phyloP scores from a whole-genome alignment of 768 basidiomycete genomes.

The Sistotremastrum suecicum region DNA sequence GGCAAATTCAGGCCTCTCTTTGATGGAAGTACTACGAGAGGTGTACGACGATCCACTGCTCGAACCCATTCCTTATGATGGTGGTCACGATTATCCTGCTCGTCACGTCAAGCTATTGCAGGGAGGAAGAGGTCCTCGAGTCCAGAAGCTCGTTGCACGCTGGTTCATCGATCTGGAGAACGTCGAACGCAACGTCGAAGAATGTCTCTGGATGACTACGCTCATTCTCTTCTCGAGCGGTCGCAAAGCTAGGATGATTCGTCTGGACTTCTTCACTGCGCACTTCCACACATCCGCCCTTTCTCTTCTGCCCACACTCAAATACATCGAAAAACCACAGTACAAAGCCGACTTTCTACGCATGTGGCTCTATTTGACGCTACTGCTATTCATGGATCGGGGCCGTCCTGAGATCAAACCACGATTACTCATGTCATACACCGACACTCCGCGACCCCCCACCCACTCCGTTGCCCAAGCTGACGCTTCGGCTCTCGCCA shows the following conservation, averaged over 20 bases:
- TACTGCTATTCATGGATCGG: conserved; percentile 24
- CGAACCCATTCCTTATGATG: conserved; percentile 38
- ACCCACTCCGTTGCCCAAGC: conserved; percentile 3
- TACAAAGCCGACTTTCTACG: conserved; percentile 33
- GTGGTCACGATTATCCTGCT: conserved; percentile 24
- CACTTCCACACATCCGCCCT: conserved; percentile 39
- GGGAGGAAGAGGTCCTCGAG: conserved; percentile 28
- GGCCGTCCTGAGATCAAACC: conserved; percentile 41
- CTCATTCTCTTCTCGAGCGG: conserved; percentile 34
- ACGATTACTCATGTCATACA: conserved; percentile 31
- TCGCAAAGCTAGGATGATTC: conserved; percentile 29
- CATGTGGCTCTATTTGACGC: conserved; percentile 24
- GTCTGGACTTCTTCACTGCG: conserved; percentile 46
- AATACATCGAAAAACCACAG: conserved; percentile 15
- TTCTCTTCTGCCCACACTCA: conserved; percentile 31
- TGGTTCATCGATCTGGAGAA: conserved; percentile 27
- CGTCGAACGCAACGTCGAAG: conserved; percentile 28
- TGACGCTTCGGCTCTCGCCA: conserved; percentile 12
- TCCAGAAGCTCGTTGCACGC: conserved; percentile 27
- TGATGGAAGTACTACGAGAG: conserved; percentile 36
- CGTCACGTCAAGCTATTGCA: conserved; percentile 21
- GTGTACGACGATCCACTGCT: conserved; percentile 36
- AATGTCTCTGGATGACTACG: conserved; percentile 33
- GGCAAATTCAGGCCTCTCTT: conserved; percentile 21
- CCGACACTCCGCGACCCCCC: conserved; percentile 24